phyloP scores from a whole-genome alignment of 2,329 filamentous ascomycete species.

The Talaromyces atroroseus region DNA sequence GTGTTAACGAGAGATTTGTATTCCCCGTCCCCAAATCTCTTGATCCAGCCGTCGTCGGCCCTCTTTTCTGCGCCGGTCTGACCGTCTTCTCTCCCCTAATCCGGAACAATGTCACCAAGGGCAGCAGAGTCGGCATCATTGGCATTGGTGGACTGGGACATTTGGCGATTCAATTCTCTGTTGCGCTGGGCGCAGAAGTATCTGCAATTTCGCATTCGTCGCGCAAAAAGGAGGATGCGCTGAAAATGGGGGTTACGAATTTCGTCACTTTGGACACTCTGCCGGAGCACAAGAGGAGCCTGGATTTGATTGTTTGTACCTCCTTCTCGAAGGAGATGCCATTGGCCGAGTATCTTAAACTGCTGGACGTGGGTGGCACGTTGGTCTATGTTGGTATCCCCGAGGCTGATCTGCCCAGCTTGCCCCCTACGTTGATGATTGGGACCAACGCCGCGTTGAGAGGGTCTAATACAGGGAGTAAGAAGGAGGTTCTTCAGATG shows the following conservation, averaged over 20 bases:
- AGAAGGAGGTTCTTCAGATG: conserved; percentile 28
- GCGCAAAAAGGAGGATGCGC: conserved; percentile 44
- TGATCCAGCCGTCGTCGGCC: conserved; percentile 51
- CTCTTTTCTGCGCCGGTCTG: conserved; percentile 72
- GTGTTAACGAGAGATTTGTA: conserved; percentile 55
- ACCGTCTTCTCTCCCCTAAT: conserved; percentile 67
- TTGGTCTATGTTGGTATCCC: conserved; percentile 60
- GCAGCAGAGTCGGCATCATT: conserved; percentile 65
- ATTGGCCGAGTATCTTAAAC: conserved; percentile 50
- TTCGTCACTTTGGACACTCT: conserved; percentile 48
- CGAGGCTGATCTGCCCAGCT: neutral
- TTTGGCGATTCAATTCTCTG: conserved; percentile 34
- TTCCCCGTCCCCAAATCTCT: conserved; percentile 52
- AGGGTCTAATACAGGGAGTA: neutral
- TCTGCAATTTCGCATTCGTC: conserved; percentile 44
- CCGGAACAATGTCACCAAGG: conserved; percentile 62
- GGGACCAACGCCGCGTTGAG: conserved; percentile 21
- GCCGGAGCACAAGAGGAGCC: conserved; percentile 35
- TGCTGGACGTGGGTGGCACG: conserved; percentile 52
- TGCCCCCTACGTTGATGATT: neutral
- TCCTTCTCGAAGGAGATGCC: conserved; percentile 51
- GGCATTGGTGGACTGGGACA: conserved; percentile 65
- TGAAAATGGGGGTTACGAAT: conserved; percentile 45
- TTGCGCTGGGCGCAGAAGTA: conserved; percentile 58
- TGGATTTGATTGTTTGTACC: conserved; percentile 50